phyloP scores from a whole-genome alignment of 768 basidiomycete species.

The Suillus lakei region DNA sequence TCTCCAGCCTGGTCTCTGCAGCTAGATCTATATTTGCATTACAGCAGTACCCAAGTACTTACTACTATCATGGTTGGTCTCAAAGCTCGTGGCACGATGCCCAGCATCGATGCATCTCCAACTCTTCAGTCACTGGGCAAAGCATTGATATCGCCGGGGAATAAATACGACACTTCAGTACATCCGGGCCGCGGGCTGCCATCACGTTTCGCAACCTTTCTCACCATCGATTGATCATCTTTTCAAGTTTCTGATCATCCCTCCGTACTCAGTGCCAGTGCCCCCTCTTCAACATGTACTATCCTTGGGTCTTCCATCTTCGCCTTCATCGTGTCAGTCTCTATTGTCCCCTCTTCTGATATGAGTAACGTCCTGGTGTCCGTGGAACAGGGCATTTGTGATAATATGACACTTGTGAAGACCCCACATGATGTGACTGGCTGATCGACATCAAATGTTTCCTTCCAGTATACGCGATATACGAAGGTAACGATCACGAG shows the following conservation, averaged over 20 bases:
- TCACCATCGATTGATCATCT: not conserved
- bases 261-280: not conserved
- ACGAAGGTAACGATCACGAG: slow-evolving; percentile 30
- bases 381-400: not conserved
- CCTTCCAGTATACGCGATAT: slow-evolving; percentile 19
- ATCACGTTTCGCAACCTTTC: not conserved
- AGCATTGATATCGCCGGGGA: too few relatives aligned
- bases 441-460: slow-evolving; percentile 13
- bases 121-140: too few relatives aligned
- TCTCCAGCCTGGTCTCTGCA: too few relatives aligned
- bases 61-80: too few relatives aligned
- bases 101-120: too few relatives aligned
- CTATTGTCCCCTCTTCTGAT: not conserved
- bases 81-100: too few relatives aligned
- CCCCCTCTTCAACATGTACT: not conserved
- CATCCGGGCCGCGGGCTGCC: not conserved
- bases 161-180: too few relatives aligned
- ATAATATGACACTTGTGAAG: not conserved
- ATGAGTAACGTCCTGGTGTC: not conserved
- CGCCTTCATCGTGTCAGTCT: not conserved
- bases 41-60: too few relatives aligned
- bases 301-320: not conserved
- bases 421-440: not conserved
- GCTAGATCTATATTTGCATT: too few relatives aligned
- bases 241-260: not conserved